Base-by-base conservation (phyloP, 306 rosid species). In the Casuarina glauca region DNA sequence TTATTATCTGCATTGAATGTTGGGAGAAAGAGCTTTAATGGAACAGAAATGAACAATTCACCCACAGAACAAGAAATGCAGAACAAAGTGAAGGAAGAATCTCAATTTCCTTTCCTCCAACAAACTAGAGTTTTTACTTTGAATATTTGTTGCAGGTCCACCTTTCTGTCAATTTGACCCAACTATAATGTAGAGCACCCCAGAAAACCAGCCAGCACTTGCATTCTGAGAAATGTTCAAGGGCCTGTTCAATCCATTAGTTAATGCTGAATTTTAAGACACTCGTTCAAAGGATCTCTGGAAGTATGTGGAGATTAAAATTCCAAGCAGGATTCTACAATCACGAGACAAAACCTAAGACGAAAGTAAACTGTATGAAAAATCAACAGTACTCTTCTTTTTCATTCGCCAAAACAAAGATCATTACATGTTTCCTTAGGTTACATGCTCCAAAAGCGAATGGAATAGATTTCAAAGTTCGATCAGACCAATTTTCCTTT, bases 91-190 rank as follows among this genome's bases (percentile, higher is more conserved):
- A 41, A 12, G 79, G 49, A 66, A 32, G 16, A 0, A 7, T 19
- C 3, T 9, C 7, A 11, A 17, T 72, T 11, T 10, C 58, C 7
- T 10, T 44, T 10, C 13, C n/a, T 35, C 11, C 32, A 41, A 26
- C 41, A 43, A 82, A 52, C 19, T 51, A 43, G 26, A 50, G 3
- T 38, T 9, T 41, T 48, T 44, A 39, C 39, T 35, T 77, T 6
- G 72, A 6, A 42, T 67, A 77, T 57, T 81, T 71, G 39, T 48
- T 61, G 20, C 15, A 66, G 67, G 54, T 51, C 72, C 82, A 46
- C 58, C 3, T 15, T 67, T 41, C 51, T 5, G 58, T 60, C 42
- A 13, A 66, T 60, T 32, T 46, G 51, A 57, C 44, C 39, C 16
- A 53, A 49, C 51, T 75, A 53, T 44, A 15, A 50, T 19, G 49